These are phyloP conservation scores for Murraya koenigii DNA, from an alignment of 345 rosid genomes.

Conservation along the genomic window DNA sequence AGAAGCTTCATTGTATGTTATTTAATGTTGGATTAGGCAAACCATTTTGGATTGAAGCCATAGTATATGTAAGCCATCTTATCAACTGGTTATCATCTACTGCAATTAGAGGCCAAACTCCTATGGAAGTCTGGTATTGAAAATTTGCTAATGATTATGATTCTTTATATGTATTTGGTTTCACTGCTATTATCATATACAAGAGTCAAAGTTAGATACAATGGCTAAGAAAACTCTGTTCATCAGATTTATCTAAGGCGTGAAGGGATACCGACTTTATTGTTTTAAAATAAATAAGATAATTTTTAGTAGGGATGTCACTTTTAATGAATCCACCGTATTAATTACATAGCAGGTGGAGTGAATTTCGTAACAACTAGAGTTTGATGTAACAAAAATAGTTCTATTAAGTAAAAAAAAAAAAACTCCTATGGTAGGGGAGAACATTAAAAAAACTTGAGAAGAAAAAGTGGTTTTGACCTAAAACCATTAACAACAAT, in stretches of 20 bases:
- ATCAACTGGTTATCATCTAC: neutral
- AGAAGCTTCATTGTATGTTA: neutral
- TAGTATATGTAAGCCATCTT: neutral
- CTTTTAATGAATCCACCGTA: neutral
- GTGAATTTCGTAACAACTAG: neutral
- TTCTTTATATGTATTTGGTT: too few species aligned
- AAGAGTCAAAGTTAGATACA: neutral
- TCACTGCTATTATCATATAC: too few species aligned
- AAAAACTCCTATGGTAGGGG: neutral
- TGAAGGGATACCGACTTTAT: too few species aligned
- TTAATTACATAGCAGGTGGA: too few species aligned
- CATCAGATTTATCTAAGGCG: too few species aligned
- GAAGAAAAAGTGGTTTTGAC: neutral
- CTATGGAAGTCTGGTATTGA: neutral
- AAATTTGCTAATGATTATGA: neutral
- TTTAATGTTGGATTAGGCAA: neutral
- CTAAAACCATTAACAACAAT: neutral
- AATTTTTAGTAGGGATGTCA: neutral
- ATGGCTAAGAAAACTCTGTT: neutral
- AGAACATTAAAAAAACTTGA: neutral
- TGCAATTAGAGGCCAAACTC: neutral
- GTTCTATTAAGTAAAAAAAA: neutral
- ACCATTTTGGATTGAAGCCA: accelerated
- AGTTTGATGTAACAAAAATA: neutral
- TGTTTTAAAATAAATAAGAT: neutral